Base-by-base conservation (phyloP, 495 filamentous ascomycete species). In the Cladorrhinum samala region DNA sequence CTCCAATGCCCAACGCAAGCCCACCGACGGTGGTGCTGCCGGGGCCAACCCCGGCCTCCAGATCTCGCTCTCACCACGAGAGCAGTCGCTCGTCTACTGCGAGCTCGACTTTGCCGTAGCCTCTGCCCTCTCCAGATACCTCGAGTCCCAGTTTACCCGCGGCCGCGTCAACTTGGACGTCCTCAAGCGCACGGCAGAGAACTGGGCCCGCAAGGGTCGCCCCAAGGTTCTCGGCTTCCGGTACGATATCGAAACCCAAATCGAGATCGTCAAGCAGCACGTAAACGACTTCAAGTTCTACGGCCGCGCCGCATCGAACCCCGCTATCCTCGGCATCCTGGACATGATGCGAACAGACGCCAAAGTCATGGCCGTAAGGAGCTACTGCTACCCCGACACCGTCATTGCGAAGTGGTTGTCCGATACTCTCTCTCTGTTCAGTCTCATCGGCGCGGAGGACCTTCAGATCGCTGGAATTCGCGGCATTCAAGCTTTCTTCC, bases 191-290 rank as follows among this genome's bases (percentile, higher is more conserved):
- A 57, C 72, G 11, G 59, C 67, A 1, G 72, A 75, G 19, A 49
- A 38, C 2, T 77, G 72, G 74, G 52, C 55, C 23, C 62, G 66
- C 21, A 66, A 70, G 55, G 74, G 74, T 43, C 70, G 69, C 0
- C 72, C 71, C 1, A 64, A 60, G 21, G 73, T 76, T 6, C 52
- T 71, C 33, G 64, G 68, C 11, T 76, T 75, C 61, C 71, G 72
- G 8, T 77, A 73, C 44, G 74, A 77, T 24, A 49, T 76, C 6
- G 74, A 77, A 61, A 77, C 74, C 0, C 74, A 77, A 60, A 50
- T 77, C 19, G 73, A 75, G 0, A 62, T 77, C 20, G 56, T 75
- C 13, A 47, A 55, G 3, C 49, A 61, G 19, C 73, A 76, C 54
- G 50, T 69, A 2, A 49, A 70, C 14, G 61, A 63, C 9, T 76